These are phyloP conservation scores for Mortierella sp. DNA, from an alignment of 371 early-diverging fungal species.

Conservation along the genomic window DNA sequence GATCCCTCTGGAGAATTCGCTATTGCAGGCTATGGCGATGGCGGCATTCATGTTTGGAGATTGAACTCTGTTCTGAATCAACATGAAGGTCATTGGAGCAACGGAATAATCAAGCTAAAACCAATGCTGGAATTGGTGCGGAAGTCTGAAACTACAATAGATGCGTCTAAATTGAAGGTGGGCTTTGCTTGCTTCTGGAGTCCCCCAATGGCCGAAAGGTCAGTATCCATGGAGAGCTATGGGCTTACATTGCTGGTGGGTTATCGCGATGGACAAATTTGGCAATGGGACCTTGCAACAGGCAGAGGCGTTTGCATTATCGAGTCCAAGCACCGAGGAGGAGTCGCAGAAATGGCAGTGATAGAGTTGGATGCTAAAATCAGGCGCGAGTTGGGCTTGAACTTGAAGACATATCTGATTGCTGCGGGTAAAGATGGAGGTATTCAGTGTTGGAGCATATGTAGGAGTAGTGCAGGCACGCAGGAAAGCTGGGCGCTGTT, in stretches of 20 bases:
- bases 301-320: conserved; percentile 21
- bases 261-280: conserved; percentile 51
- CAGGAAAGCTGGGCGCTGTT: conserved; percentile 18
- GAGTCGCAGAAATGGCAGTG: conserved; percentile 28
- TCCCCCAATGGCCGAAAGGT: not conserved
- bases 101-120: not conserved
- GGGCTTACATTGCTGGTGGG: conserved; percentile 20
- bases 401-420: conserved; percentile 21
- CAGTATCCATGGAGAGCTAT: not conserved
- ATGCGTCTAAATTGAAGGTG: conserved; percentile 19
- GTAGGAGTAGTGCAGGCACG: not conserved
- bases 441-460: conserved; percentile 46
- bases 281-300: conserved; percentile 30
- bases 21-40: conserved; percentile 35
- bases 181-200: conserved; percentile 25
- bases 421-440: conserved; percentile 47
- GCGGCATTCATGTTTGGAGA: conserved; percentile 30
- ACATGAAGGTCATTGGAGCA: not conserved
- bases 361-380: conserved; percentile 24
- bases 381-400: conserved; percentile 16
- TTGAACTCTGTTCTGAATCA: conserved; percentile 3
- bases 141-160: not conserved
- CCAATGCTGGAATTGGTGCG: conserved; percentile 13
- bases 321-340: conserved; percentile 43
- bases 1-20: conserved; percentile 35